Evolutionary conservation across 148 eudicot genomes (phyloP), one percentile per base, ranked within the genome.

Genomic region (Fagopyrum homotropicum): DNA sequence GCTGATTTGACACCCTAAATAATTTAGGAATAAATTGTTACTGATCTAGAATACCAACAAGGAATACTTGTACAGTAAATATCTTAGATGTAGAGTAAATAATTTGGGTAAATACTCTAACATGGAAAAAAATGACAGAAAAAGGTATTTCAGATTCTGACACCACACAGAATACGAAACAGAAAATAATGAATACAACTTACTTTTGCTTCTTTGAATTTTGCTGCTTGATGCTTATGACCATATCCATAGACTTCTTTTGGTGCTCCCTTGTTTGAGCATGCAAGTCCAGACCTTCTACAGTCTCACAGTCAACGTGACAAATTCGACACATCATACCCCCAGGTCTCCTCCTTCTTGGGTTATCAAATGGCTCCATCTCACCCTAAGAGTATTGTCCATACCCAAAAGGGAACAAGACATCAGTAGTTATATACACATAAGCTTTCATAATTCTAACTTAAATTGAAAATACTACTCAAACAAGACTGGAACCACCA

Each of bases 181-280:
- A 2, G 61, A 55, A 35, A 75, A 35, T 35, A 66, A 57, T 46
- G 69, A 75, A 29, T 35, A 45, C 15, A 61, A 83, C 92, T 84
- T 77, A 92, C 99, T 84, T 92, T 75, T 82, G 90, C 78, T 81
- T 89, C 89, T 90, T 92, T 57, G 77, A 80, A 79, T 83, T 86
- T 72, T 87, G 91, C 86, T 86, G 84, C 77, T 96, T 92, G 79
- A 90, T 90, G 79, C 82, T 84, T 54, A 80, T 80, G 74, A 86
- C 99, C 86, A 90, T 85, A 79, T 92, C 98, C 87, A 90, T 86
- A 44, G 98, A 82, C 90, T 79, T 84, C 45, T 82, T 83, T 80
- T 92, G 98, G 80, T 92, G 99, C 57, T 92, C 98, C 72, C 89
- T 85, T 44, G 99, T 88, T 75, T 96, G 99, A 30, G 94, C 87